Percentiles rank a stretch among this genome's conserved stretches.
Evolutionary conservation across 345 rosid genomes (phyloP).

Genomic region (Orychophragmus violaceus): DNA sequence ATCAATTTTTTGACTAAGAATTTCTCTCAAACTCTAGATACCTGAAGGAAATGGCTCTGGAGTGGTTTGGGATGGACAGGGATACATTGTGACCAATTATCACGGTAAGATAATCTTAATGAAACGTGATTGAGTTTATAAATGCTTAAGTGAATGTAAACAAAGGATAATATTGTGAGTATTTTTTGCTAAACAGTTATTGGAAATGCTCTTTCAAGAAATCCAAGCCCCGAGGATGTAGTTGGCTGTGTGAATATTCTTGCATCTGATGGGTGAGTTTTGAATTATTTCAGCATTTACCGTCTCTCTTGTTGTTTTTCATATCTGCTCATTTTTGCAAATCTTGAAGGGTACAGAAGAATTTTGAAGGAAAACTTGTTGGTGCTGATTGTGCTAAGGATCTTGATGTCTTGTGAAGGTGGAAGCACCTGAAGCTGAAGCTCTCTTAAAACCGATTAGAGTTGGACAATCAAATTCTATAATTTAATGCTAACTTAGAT

Average conservation of each 20-base stretch:
- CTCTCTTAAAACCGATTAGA: conserved; percentile 66
- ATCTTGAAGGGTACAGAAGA: too few species aligned
- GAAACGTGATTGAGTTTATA: too few species aligned
- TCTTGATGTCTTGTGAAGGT: conserved; percentile 95
- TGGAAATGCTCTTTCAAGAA: conserved; percentile 85
- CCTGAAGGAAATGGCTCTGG: conserved; percentile 99
- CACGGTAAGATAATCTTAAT: too few species aligned
- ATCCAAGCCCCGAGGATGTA: too few species aligned
- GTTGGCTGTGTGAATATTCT: conserved; percentile 93
- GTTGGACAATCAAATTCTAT: conserved; percentile 69
- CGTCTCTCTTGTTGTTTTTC: too few species aligned
- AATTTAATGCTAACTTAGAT: too few species aligned
- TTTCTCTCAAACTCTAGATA: conserved; percentile 40
- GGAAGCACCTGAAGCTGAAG: conserved; percentile 70
- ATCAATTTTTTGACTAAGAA: background rate
- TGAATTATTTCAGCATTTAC: background rate
- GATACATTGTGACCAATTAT: conserved; percentile 77
- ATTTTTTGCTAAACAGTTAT: conserved; percentile 44
- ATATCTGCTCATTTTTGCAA: too few species aligned
- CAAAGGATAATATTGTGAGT: background rate
- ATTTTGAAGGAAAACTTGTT: too few species aligned
- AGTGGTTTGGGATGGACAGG: conserved; percentile 91
- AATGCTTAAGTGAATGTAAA: too few species aligned
- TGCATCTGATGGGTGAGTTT: conserved; percentile 75
- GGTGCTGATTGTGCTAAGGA: conserved; percentile 92